Evolutionary conservation across 2,329 filamentous ascomycete genomes (phyloP).

Genomic region (Pseudogymnoascus pannorum): DNA sequence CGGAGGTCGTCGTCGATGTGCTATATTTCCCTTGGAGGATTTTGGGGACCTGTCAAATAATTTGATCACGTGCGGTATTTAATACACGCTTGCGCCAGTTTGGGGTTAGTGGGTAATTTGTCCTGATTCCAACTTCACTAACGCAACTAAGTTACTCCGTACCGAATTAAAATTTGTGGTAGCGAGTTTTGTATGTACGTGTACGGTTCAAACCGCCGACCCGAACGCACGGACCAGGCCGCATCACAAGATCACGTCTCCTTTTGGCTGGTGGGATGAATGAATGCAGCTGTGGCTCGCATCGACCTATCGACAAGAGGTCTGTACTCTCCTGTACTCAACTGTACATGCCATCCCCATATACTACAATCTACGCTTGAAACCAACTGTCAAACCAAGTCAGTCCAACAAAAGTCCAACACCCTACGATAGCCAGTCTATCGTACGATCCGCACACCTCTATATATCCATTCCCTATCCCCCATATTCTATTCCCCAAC

Average conservation of each 20-base stretch:
- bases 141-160: not conserved
- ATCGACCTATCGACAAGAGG: not conserved
- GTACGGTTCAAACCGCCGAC: not conserved
- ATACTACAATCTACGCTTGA: not conserved
- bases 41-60: slow-evolving; percentile 8
- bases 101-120: not conserved
- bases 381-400: not conserved
- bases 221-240: not conserved
- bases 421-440: not conserved
- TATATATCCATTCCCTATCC: not conserved
- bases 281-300: not conserved
- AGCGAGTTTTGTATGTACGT: not conserved
- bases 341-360: not conserved
- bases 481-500: not conserved
- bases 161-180: not conserved
- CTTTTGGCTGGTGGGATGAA: slow-evolving; percentile 3
- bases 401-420: not conserved
- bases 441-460: not conserved
- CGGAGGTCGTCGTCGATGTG: slow-evolving; percentile 8
- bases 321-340: too few relatives aligned
- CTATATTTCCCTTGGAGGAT: slow-evolving; percentile 9
- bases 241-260: slow-evolving; percentile 9
- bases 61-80: not conserved
- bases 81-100: not conserved
- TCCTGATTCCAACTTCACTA: not conserved